Evolutionary conservation across 2,329 filamentous ascomycete species (phyloP).

Genomic region (Raffaelea arxii): DNA sequence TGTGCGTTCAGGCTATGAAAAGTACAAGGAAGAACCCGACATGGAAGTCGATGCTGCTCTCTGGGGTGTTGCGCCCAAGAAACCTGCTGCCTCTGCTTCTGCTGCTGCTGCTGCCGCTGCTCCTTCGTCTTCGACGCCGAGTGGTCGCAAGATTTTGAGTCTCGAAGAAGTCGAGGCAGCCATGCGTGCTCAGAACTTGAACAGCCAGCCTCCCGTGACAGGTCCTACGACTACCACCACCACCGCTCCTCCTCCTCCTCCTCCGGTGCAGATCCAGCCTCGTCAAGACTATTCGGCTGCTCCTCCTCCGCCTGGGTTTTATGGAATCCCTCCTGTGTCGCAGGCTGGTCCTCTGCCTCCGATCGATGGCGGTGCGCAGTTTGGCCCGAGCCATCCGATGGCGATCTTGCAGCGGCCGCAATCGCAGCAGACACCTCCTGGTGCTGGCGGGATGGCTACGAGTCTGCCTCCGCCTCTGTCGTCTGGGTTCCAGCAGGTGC

Average conservation of each 20-base stretch:
- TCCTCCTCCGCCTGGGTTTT: no score
- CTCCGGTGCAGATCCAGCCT: slow-evolving; percentile 16
- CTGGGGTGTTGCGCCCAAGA: slow-evolving; percentile 71
- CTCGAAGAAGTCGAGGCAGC: slow-evolving; percentile 94
- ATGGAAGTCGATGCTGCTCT: slow-evolving; percentile 88
- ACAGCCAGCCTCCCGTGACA: no score
- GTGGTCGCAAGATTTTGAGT: slow-evolving; percentile 75
- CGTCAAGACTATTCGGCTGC: no score
- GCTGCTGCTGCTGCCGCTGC: slow-evolving; percentile 23
- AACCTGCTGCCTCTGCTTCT: slow-evolving; percentile 23
- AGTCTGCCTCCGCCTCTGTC: slow-evolving; percentile 18
- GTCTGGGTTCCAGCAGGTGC: slow-evolving; percentile 15
- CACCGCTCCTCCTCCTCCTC: no score
- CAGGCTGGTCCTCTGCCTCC: slow-evolving; percentile 12
- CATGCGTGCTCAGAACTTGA: slow-evolving; percentile 71
- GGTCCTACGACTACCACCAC: no score
- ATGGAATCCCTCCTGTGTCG: no score
- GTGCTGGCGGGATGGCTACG: slow-evolving; percentile 19
- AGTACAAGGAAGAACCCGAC: slow-evolving; percentile 80
- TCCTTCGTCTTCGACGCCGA: no score
- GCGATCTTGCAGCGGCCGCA: slow-evolving; percentile 47
- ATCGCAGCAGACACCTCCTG: slow-evolving; percentile 28
- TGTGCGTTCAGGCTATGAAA: slow-evolving; percentile 77
- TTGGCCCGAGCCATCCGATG: slow-evolving; percentile 31
- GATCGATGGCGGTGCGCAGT: slow-evolving; percentile 5